Conservation (phyloP, 345 rosid genomes). For the Populus alba region DNA sequence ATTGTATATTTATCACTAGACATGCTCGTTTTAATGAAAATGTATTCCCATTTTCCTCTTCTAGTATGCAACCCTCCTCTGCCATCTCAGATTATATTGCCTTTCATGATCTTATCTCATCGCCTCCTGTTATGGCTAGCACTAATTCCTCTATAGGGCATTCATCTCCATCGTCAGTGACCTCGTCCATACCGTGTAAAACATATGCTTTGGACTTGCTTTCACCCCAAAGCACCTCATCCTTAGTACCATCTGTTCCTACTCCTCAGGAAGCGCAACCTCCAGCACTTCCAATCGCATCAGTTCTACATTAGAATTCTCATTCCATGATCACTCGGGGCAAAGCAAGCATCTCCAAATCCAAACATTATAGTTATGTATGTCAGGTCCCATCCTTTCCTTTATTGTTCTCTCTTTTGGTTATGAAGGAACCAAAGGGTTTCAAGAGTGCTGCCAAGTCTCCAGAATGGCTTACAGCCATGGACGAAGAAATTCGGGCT, state of each 20-base stretch:
- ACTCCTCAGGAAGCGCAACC: too few relatives aligned
- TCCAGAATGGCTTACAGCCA: too few relatives aligned
- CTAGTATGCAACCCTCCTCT: background rate
- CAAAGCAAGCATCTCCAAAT: conserved; percentile 12
- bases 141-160: background rate
- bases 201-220: too few relatives aligned
- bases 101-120: background rate
- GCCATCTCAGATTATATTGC: too few relatives aligned
- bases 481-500: conserved; percentile 10
- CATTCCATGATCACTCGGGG: background rate
- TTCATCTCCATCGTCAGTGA: too few relatives aligned
- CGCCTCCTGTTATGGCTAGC: background rate
- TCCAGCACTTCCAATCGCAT: too few relatives aligned
- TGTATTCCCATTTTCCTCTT: background rate
- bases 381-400: background rate
- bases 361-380: background rate
- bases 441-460: too few relatives aligned
- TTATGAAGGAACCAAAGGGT: too few relatives aligned
- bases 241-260: background rate
- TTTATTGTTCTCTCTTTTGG: background rate
- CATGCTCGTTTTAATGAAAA: conserved; percentile 18
- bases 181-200: too few relatives aligned
- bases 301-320: too few relatives aligned
- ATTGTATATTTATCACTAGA: background rate
- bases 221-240: background rate